Percentiles rank a stretch among this genome's conserved stretches.
Conservation (phyloP, 257 asterid species). For the Salvia hispanica region DNA sequence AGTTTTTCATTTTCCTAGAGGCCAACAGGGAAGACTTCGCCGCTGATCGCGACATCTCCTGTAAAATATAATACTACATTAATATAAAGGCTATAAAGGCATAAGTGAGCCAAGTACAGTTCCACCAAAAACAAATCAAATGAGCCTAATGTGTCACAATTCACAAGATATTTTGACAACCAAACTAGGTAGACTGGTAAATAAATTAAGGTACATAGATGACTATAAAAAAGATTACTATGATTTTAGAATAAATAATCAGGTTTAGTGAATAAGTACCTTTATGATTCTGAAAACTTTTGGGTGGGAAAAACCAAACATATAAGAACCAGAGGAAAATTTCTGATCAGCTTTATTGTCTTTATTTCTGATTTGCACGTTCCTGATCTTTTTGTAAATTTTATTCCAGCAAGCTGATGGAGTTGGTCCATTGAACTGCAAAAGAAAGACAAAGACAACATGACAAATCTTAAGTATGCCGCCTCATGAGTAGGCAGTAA, state of each 20-base stretch:
- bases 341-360: constrained; percentile 52
- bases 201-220: constrained; percentile 14
- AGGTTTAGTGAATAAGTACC: constrained; percentile 43
- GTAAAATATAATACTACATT: constrained; percentile 34
- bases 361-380: constrained; percentile 48
- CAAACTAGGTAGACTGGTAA: constrained; percentile 8
- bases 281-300: constrained; percentile 72
- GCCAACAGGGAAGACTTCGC: constrained; percentile 55
- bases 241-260: constrained; percentile 19
- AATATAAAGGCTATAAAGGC: constrained; percentile 34
- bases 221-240: constrained; percentile 19
- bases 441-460: constrained; percentile 29
- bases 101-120: constrained; percentile 16
- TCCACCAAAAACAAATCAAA: constrained; percentile 24
- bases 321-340: constrained; percentile 69
- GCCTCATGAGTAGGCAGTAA: constrained; percentile 11
- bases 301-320: constrained; percentile 86
- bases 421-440: constrained; percentile 77
- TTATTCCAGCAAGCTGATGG: constrained; percentile 90
- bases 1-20: constrained; percentile 49
- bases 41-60: constrained; percentile 68
- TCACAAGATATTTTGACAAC: constrained; percentile 12
- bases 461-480: constrained; percentile 21
- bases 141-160: background rate
- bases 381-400: constrained; percentile 67